Evolutionary conservation across 305 asterid species (phyloP).

Genomic region (Euphrasia arctica): DNA sequence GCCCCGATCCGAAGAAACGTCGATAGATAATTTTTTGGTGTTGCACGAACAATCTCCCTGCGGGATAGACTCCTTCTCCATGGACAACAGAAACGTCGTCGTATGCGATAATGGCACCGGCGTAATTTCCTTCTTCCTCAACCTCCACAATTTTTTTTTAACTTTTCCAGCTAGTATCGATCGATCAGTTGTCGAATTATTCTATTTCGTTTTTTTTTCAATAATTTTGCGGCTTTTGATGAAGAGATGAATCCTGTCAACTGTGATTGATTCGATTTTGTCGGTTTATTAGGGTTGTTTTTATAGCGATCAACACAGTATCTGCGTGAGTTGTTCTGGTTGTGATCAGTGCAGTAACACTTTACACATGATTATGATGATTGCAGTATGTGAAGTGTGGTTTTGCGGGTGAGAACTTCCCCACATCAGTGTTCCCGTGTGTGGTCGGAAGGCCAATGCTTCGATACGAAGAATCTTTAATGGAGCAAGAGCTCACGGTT

Average conservation of each 20-base stretch:
- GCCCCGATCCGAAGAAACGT: constrained; percentile 27
- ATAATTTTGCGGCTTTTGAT: constrained; percentile 3
- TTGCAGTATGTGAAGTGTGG: constrained; percentile 98
- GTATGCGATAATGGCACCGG: constrained; percentile 95
- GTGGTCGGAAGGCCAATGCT: constrained; percentile 99
- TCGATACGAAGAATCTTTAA: constrained; percentile 89
- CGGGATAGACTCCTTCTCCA: constrained; percentile 18
- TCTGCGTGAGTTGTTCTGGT: constrained; percentile 1
- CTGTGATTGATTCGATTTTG: constrained; percentile 5
- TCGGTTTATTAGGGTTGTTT: background rate
- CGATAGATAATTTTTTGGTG: constrained; percentile 16
- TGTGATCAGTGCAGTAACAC: background rate
- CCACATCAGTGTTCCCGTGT: constrained; percentile 93
- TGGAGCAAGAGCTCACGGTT: constrained; percentile 93
- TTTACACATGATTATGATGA: constrained; percentile 20
- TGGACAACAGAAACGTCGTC: constrained; percentile 81
- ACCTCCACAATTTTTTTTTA: constrained; percentile 10
- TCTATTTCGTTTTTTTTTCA: constrained; percentile 1
- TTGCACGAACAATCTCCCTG: constrained; percentile 22
- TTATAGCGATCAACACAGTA: background rate
- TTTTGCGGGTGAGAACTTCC: constrained; percentile 90
- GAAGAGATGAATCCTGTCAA: background rate
- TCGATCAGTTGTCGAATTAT: constrained; percentile 21
- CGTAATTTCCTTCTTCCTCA: constrained; percentile 35
- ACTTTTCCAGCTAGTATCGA: background rate